Percentiles rank a stretch among this genome's conserved stretches.
Evolutionary conservation across 163 green algal species (phyloP).

Genomic region (Chlamydomonas reinhardtii): DNA sequence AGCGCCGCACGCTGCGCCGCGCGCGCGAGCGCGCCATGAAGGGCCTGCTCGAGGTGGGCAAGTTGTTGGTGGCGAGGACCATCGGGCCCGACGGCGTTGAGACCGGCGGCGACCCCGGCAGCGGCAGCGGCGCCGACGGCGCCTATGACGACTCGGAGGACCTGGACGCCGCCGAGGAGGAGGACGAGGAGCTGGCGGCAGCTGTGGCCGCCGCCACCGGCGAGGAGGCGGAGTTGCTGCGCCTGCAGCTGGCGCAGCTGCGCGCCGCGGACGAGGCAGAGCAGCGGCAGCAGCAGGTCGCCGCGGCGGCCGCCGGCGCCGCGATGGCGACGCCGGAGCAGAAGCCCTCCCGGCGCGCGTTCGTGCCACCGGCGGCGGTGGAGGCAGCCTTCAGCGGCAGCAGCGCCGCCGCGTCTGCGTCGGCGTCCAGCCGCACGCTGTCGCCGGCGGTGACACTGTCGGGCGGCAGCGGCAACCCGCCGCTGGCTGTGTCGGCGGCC

Average conservation of each 20-base stretch:
- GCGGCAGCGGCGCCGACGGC: background rate
- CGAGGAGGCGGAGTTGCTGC: background rate
- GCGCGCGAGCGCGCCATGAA: slow-evolving; percentile 70
- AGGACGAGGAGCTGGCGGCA: background rate
- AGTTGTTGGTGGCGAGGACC: slow-evolving; percentile 43
- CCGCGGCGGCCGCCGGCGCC: no score
- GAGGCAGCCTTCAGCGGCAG: background rate
- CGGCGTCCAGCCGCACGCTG: no score
- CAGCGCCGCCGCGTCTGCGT: background rate
- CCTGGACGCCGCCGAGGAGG: background rate
- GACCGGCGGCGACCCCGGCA: slow-evolving; percentile 13
- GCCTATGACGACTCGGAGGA: slow-evolving; percentile 18
- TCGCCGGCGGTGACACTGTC: no score
- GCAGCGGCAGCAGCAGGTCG: background rate
- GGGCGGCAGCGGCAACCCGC: no score
- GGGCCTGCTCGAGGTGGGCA: slow-evolving; percentile 62
- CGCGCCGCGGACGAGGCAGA: background rate
- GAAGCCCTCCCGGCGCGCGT: background rate
- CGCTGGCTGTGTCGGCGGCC: no score
- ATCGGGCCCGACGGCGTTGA: slow-evolving; percentile 11
- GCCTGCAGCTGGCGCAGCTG: background rate
- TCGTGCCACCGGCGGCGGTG: background rate
- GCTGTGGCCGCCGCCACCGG: no score
- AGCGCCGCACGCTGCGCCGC: slow-evolving; percentile 70
- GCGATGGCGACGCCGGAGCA: no score